Conservation (phyloP, 345 rosid species). For the Gossypium ekmanianum region DNA sequence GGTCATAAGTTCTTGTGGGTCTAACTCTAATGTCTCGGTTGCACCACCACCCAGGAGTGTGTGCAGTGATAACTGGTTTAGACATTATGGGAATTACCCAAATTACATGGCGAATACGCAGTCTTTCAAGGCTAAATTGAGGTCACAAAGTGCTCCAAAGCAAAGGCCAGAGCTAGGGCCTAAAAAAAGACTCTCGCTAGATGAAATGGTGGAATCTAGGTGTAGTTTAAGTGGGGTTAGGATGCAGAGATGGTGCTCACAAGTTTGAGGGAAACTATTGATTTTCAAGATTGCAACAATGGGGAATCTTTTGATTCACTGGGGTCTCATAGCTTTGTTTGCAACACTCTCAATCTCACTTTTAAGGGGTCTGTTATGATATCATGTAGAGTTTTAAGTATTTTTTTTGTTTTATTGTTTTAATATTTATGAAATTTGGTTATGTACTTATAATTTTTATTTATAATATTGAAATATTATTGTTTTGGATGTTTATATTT, state of each 20-base stretch:
- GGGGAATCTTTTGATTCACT: not conserved
- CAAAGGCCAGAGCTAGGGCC: not conserved
- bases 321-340: too few species aligned
- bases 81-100: slow-evolving; percentile 49
- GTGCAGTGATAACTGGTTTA: slow-evolving; percentile 50
- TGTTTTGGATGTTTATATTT: not conserved
- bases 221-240: not conserved
- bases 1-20: not conserved
- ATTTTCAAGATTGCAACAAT: too few species aligned
- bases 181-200: not conserved
- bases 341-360: too few species aligned
- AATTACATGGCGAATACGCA: slow-evolving; percentile 85
- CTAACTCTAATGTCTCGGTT: not conserved
- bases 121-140: slow-evolving; percentile 37
- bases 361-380: not conserved
- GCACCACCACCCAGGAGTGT: slow-evolving; percentile 32
- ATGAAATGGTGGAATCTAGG: not conserved
- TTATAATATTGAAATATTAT: not conserved
- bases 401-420: not conserved
- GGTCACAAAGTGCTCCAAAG: not conserved
- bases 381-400: not conserved
- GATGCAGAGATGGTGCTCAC: not conserved
- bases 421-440: not conserved
- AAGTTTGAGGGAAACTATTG: not conserved
- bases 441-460: not conserved